A percentile compares a stretch with the other conserved stretches of the same genome.
Conservation (phyloP, 1,139 yeast species). For the Candida buenavistaensis region DNA sequence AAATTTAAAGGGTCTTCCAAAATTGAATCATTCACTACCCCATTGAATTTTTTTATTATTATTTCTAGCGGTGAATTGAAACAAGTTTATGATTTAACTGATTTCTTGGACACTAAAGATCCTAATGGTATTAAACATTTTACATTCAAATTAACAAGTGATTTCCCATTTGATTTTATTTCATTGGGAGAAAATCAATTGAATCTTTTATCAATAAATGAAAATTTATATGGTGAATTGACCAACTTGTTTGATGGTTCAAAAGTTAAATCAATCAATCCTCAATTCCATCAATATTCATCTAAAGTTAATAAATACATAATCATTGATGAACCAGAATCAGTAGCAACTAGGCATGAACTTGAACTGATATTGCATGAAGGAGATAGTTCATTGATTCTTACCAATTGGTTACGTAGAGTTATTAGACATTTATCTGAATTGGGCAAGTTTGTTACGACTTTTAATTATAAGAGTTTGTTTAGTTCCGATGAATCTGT, state of each 20-base stretch:
- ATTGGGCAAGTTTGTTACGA: slow-evolving; percentile 28
- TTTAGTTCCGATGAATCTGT: slow-evolving; percentile 13
- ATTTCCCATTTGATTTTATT: slow-evolving; percentile 13
- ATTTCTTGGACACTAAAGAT: slow-evolving; percentile 25
- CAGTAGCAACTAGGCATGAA: slow-evolving; percentile 26
- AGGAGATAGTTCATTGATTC: slow-evolving; percentile 22
- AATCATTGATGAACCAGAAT: slow-evolving; percentile 31
- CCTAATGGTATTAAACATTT: slow-evolving; percentile 16
- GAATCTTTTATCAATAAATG: slow-evolving; percentile 10
- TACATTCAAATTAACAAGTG: slow-evolving; percentile 11
- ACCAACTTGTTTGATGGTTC: slow-evolving; percentile 15
- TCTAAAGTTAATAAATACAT: slow-evolving; percentile 12
- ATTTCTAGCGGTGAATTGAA: slow-evolving; percentile 11
- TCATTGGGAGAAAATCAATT: slow-evolving; percentile 11
- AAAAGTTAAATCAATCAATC: slow-evolving; percentile 7
- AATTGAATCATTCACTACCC: slow-evolving; percentile 14
- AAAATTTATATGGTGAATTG: slow-evolving; percentile 12
- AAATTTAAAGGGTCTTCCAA: slow-evolving; percentile 6
- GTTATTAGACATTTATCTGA: slow-evolving; percentile 35
- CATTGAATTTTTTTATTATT: slow-evolving; percentile 20
- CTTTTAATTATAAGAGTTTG: slow-evolving; percentile 10
- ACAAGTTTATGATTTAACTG: slow-evolving; percentile 29
- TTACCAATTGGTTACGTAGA: slow-evolving; percentile 32
- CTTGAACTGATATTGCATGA: slow-evolving; percentile 35
- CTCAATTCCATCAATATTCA: slow-evolving; percentile 12